A percentile compares a stretch with the other conserved stretches of the same genome.
Conservation (phyloP, 2,329 filamentous ascomycete species). For the Venturia carpophila region DNA sequence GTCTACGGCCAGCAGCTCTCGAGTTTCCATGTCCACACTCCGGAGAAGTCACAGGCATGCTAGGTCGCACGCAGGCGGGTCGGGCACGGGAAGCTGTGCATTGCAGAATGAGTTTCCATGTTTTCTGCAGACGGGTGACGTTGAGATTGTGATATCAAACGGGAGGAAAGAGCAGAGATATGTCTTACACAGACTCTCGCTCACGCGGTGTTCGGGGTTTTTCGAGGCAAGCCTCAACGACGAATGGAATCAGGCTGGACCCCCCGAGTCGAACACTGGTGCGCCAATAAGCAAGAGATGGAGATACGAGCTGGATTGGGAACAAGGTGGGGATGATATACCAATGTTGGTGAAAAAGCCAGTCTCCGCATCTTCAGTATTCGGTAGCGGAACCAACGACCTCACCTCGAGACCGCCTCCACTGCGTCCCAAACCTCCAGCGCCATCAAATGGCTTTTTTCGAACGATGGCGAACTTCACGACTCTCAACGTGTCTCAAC, state of each 20-base stretch:
- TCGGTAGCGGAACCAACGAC: conserved; percentile 25
- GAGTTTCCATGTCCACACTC: conserved; percentile 14
- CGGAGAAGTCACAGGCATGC: conserved; percentile 18
- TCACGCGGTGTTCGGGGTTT: conserved; percentile 86
- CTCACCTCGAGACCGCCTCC: conserved; percentile 40
- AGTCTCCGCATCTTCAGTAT: conserved; percentile 23
- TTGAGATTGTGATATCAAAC: conserved; percentile 72
- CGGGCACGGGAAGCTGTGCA: conserved; percentile 42
- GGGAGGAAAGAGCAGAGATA: conserved; percentile 72
- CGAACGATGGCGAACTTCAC: conserved; percentile 79
- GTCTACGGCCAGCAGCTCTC: conserved; percentile 18
- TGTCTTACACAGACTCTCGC: conserved; percentile 75
- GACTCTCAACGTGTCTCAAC: conserved; percentile 44
- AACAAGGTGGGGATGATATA: conserved; percentile 61
- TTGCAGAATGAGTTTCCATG: conserved; percentile 88
- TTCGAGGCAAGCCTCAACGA: conserved; percentile 80
- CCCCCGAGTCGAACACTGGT: conserved; percentile 29
- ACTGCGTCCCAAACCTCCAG: conserved; percentile 54
- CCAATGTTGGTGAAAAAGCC: conserved; percentile 85
- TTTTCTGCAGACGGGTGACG: conserved; percentile 84
- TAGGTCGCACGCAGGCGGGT: conserved; percentile 69
- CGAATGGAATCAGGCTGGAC: conserved; percentile 54
- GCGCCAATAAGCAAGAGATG: conserved; percentile 53
- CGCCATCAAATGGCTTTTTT: conserved; percentile 60
- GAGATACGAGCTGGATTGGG: conserved; percentile 81